Evolutionary conservation across 2,329 filamentous ascomycete species (phyloP).

Genomic region (Emmonsia crescens): DNA sequence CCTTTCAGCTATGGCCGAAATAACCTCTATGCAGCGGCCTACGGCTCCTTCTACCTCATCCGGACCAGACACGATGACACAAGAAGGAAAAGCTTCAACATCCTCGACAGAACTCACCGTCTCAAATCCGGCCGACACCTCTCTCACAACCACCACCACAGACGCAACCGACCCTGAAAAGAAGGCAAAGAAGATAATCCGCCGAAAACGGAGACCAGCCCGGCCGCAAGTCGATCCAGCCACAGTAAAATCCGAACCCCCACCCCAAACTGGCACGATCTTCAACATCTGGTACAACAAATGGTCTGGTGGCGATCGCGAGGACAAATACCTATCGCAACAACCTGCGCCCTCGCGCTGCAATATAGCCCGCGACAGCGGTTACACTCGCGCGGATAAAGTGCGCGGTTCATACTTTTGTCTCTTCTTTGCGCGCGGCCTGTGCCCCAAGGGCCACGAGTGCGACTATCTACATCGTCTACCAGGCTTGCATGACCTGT

Average conservation of each 20-base stretch:
- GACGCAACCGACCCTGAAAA: conserved; percentile 33
- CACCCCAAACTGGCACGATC: conserved; percentile 83
- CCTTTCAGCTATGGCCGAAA: conserved; percentile 9
- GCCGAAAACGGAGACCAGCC: conserved; percentile 81
- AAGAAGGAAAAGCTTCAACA: conserved; percentile 5
- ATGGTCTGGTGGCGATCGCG: conserved; percentile 89
- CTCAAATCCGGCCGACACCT: conserved; percentile 11
- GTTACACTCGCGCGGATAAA: conserved; percentile 68
- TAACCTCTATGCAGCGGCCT: conserved; percentile 7
- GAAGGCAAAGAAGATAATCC: conserved; percentile 83
- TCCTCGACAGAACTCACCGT: conserved; percentile 13
- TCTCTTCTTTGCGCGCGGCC: conserved; percentile 74
- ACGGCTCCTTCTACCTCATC: conserved; percentile 1
- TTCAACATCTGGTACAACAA: conserved; percentile 99
- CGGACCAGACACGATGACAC: not conserved
- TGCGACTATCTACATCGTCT: conserved; percentile 90
- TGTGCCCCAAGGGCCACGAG: conserved; percentile 76
- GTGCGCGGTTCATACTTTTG: conserved; percentile 81
- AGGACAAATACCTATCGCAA: conserved; percentile 80
- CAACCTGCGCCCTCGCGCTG: conserved; percentile 75
- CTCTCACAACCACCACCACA: conserved; percentile 20
- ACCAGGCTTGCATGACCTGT: conserved; percentile 76
- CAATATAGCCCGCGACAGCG: conserved; percentile 68
- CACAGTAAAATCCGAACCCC: conserved; percentile 70
- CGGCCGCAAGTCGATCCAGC: conserved; percentile 82